Evolutionary conservation across 2,329 filamentous ascomycete genomes (phyloP).

Genomic region (Diaporthe sp.): DNA sequence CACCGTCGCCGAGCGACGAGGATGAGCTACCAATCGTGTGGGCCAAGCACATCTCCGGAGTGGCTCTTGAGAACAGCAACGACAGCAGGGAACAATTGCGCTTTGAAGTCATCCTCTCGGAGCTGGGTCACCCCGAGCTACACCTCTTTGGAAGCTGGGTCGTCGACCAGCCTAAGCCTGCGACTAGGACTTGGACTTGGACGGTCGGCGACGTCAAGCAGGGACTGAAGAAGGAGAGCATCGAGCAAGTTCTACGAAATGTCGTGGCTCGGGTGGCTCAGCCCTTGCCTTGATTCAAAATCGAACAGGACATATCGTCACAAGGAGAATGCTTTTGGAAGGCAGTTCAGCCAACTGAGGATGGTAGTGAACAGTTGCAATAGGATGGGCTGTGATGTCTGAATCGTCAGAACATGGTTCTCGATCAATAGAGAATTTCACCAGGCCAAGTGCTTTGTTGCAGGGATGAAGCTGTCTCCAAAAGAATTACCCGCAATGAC

Average conservation of each 20-base stretch:
- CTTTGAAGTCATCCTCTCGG: slow-evolving; percentile 35
- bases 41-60: slow-evolving; percentile 49
- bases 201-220: slow-evolving; percentile 34
- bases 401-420: too few relatives aligned
- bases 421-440: background rate
- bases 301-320: background rate
- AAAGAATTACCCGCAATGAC: background rate
- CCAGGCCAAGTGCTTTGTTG: background rate
- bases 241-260: slow-evolving; percentile 36
- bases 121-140: slow-evolving; percentile 35
- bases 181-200: slow-evolving; percentile 38
- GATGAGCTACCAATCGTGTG: slow-evolving; percentile 42
- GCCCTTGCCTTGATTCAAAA: background rate
- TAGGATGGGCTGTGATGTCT: background rate
- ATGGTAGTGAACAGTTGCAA: background rate
- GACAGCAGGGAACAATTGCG: slow-evolving; percentile 27
- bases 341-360: background rate
- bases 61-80: slow-evolving; percentile 37
- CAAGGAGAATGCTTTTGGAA: background rate
- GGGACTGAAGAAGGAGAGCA: slow-evolving; percentile 33
- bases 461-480: background rate
- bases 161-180: slow-evolving; percentile 20
- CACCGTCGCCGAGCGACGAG: slow-evolving; percentile 20
- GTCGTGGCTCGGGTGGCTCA: slow-evolving; percentile 33
- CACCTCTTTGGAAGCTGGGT: slow-evolving; percentile 38